Conservation (phyloP, 345 rosid genomes). For the Rhizophora apiculata region DNA sequence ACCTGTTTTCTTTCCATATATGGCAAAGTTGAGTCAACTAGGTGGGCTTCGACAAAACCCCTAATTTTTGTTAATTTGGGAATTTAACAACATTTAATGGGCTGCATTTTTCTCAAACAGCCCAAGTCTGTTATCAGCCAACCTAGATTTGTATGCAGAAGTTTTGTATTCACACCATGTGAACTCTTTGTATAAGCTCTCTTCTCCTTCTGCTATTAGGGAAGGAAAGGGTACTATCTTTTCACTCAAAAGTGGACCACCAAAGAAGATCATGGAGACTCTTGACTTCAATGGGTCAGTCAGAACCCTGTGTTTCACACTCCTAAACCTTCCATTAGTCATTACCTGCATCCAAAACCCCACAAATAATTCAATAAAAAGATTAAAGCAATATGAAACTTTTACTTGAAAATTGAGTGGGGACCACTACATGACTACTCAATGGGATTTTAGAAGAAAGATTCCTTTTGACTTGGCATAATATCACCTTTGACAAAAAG, state of each 20-base stretch:
- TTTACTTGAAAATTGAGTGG: not conserved
- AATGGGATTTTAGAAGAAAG: not conserved
- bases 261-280: slow-evolving; percentile 83
- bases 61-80: slow-evolving; percentile 15
- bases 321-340: slow-evolving; percentile 82
- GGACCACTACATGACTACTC: not conserved
- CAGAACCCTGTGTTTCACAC: slow-evolving; percentile 88
- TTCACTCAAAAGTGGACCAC: slow-evolving; percentile 64
- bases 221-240: slow-evolving; percentile 56
- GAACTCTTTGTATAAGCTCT: slow-evolving; percentile 73
- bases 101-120: slow-evolving; percentile 43
- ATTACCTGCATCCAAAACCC: slow-evolving; percentile 51
- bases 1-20: slow-evolving; percentile 34
- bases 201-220: slow-evolving; percentile 51
- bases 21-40: slow-evolving; percentile 25
- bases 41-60: slow-evolving; percentile 16
- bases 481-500: not conserved
- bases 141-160: slow-evolving; percentile 72
- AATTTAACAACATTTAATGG: slow-evolving; percentile 9
- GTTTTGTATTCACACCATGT: slow-evolving; percentile 80
- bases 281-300: slow-evolving; percentile 59
- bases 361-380: not conserved
- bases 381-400: not conserved
- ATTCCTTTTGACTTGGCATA: not conserved
- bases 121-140: slow-evolving; percentile 77